phyloP scores from a whole-genome alignment of 331 rosid genomes.

The Rhamnella rubrinervis region DNA sequence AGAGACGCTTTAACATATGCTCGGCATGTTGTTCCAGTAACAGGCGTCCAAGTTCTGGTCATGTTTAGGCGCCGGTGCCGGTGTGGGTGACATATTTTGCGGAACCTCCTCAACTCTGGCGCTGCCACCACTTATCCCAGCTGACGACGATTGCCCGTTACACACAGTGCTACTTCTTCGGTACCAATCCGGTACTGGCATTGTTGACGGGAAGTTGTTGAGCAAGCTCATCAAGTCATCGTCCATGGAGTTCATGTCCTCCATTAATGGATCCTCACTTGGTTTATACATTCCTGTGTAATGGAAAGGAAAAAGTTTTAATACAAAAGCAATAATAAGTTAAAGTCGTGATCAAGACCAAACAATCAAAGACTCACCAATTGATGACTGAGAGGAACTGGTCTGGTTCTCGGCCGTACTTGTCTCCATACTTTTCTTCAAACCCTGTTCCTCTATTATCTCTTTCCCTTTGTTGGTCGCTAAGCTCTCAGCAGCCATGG shows the following conservation, averaged over 20 bases:
- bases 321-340: neutral
- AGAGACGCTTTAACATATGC: constrained; percentile 37
- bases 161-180: constrained; percentile 16
- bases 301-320: neutral
- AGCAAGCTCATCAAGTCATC: constrained; percentile 71
- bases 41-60: constrained; percentile 38
- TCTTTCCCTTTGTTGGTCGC: constrained; percentile 33
- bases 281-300: neutral
- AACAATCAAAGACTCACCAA: constrained; percentile 36
- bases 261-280: constrained; percentile 38
- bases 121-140: constrained; percentile 1
- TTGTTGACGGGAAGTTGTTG: constrained; percentile 46
- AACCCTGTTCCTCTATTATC: constrained; percentile 2
- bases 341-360: neutral
- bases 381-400: constrained; percentile 41
- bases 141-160: constrained; percentile 20
- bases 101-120: constrained; percentile 22
- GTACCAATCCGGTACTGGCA: constrained; percentile 64
- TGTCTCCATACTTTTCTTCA: constrained; percentile 29
- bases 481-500: too few relatives aligned
- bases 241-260: constrained; percentile 48
- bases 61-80: neutral
- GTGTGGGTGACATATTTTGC: constrained; percentile 10
- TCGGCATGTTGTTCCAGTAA: constrained; percentile 59
- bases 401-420: constrained; percentile 26